Evolutionary conservation across 176 grass and related monocot species (phyloP), one percentile per base, ranked within the genome.

Genomic region (Oropetium thomaeum): DNA sequence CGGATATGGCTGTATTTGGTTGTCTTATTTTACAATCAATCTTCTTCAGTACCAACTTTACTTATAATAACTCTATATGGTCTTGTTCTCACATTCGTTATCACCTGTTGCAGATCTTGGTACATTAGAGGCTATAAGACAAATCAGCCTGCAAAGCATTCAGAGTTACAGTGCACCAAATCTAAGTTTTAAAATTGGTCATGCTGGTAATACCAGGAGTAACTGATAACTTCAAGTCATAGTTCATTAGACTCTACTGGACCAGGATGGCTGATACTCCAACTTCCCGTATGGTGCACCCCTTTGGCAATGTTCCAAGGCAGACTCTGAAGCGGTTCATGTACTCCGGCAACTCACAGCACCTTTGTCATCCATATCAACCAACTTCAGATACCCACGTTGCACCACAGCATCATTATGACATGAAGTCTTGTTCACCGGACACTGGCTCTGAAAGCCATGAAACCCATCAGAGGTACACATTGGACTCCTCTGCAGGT

Each of bases 401-500:
- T 5, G 59, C n/a, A 8, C 75, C 70, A 2, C 79, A 82, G 1
- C 76, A 64, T 12, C 74, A 58, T 1, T 69, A 74, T 10, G 55
- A 19, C 67, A 28, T 73, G 52, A 82, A 77, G 31, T 81, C 70
- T 4, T 72, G 64, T 35, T 89, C 86, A 19, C 69, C 79, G 0
- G 83, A 89, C 37, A 66, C 66, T 68, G 62, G 44, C 4, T 86
- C 55, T 23, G 79, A 80, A 17, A 74, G 76, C 35, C 71, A 81
- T 61, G 68, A 9, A 40, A 70, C 58, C 35, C 47, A 71, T 60
- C 72, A 40, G 55, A 64, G 47, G 29, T 85, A 81, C 53, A 90
- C 91, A 22, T n/a, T 90, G 39, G 84, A 93, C 64, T 93, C 87
- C 29, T 93, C 87, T 17, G 73, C 81, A 17, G 15, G 28, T 62